Base-by-base conservation (phyloP, 768 basidiomycete species). In the Boletus fagicola region DNA sequence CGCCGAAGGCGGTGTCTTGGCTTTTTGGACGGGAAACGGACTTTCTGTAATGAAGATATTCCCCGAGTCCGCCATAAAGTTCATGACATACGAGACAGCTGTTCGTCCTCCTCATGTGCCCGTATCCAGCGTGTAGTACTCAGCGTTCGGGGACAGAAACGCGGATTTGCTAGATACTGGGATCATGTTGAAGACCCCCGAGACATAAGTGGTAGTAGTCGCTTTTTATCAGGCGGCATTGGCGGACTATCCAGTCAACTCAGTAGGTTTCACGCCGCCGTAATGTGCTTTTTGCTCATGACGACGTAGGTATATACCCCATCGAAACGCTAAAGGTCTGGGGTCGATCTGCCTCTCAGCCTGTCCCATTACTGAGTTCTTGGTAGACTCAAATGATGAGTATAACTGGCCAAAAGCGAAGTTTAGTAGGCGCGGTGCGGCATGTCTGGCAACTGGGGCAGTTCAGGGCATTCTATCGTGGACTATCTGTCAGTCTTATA, bases 21-120 rank as follows among this genome's bases (percentile, higher is more conserved):
- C 88, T 4, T 99, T 98, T 72, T 99, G 97, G 96, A 94, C 94
- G n/a, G 97, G 97, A 7, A 97, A 94, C 68, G 89, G 87, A 36
- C 78, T 99, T 53, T 98, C 95, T 48, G 90, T 98, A 28, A 82
- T 85, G 51, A 98, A 98, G 78, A 97, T 98, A 61, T 90, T 98
- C 61, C 95, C 95, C 5, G 96, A 98, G 77, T 98, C 94, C 47
- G 97, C 97, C 28, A 97, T 98, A 81, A 98, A 98, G 74, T 98
- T 99, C 77, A 86, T 95, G 64, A 74, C 91, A 4, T 98, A 98
- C 72, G 97, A 98, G 74, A 88, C 92, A 56, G 87, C 93, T 53
- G 93, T 94, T 65, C 73, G 88, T 81, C 44, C 51, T 60, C 42
- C 63, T 20, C 60, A 61, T 51, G 49, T 56, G 26, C 24, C 38